These are phyloP conservation scores for Leccinum incarnatum DNA, from an alignment of 768 basidiomycete species.

Conservation along the genomic window DNA sequence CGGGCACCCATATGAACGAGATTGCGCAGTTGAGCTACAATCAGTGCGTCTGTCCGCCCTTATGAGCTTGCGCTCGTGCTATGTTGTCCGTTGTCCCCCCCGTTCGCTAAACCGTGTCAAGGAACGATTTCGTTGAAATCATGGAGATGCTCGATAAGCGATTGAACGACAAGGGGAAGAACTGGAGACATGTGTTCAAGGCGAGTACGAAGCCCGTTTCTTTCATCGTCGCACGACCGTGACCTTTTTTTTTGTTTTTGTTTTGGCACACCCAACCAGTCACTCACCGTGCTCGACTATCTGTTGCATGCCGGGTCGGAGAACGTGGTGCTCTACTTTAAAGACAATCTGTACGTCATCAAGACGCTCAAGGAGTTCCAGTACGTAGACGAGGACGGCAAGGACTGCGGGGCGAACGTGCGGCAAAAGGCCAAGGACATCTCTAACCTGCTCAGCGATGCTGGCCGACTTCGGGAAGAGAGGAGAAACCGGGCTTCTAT, in stretches of 20 bases:
- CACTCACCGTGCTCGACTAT: constrained; percentile 93
- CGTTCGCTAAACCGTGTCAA: constrained; percentile 15
- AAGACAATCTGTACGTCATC: constrained; percentile 95
- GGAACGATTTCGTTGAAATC: constrained; percentile 97
- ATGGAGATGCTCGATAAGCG: constrained; percentile 99
- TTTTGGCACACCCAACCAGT: constrained; percentile 40
- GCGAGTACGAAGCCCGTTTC: constrained; percentile 39
- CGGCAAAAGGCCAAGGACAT: constrained; percentile 98
- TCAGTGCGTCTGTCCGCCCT: constrained; percentile 58
- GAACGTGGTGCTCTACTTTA: constrained; percentile 98
- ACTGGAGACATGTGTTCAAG: constrained; percentile 99
- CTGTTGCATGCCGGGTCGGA: constrained; percentile 95
- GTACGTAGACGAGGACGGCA: constrained; percentile 90
- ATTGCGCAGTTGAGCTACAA: constrained; percentile 96
- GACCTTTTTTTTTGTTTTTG: background rate
- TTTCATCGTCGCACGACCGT: background rate
- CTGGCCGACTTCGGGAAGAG: constrained; percentile 80
- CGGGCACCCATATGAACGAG: constrained; percentile 98
- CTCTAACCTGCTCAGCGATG: constrained; percentile 87
- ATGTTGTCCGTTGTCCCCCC: background rate
- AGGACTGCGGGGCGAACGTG: constrained; percentile 98
- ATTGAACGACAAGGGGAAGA: constrained; percentile 98
- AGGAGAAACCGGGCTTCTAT: constrained; percentile 81
- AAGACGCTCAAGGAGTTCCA: constrained; percentile 99
- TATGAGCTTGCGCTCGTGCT: background rate